Evolutionary conservation across 1,284 basidiomycete genomes (phyloP).

Genomic region (Agaricales sp.): DNA sequence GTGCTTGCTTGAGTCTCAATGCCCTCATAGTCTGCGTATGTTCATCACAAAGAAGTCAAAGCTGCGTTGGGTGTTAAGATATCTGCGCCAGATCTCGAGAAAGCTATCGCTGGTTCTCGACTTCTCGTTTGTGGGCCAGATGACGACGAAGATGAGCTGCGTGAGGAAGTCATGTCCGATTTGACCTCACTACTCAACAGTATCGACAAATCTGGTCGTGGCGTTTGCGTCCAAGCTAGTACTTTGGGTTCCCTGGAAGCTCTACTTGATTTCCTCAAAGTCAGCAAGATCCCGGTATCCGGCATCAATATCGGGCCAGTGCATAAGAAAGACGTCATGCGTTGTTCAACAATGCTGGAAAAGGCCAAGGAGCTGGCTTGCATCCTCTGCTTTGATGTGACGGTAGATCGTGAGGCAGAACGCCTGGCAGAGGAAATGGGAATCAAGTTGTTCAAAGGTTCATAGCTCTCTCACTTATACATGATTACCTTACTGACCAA

Average conservation of each 20-base stretch:
- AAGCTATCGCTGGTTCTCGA: constrained; percentile 97
- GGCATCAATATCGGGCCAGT: constrained; percentile 98
- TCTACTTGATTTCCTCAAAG: constrained; percentile 89
- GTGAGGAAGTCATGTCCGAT: constrained; percentile 96
- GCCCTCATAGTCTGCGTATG: constrained; percentile 72
- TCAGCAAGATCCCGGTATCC: constrained; percentile 94
- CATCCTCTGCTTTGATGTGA: constrained; percentile 95
- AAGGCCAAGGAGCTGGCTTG: constrained; percentile 93
- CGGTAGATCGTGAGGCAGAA: constrained; percentile 90
- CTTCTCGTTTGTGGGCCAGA: constrained; percentile 88
- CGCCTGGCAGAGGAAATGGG: constrained; percentile 89
- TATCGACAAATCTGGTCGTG: constrained; percentile 90
- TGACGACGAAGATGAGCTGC: constrained; percentile 92
- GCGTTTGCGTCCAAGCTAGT: constrained; percentile 96
- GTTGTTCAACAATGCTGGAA: constrained; percentile 90
- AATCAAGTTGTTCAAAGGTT: constrained; percentile 89
- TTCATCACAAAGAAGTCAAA: constrained; percentile 98
- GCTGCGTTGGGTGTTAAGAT: constrained; percentile 98
- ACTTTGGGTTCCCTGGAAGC: constrained; percentile 98
- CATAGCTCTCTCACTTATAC: constrained; percentile 10
- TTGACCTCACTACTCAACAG: constrained; percentile 84
- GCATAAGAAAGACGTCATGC: constrained; percentile 94
- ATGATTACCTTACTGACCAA: constrained; percentile 6
- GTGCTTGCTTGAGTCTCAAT: constrained; percentile 5
- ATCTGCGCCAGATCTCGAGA: constrained; percentile 91